Evolutionary conservation across 768 basidiomycete genomes (phyloP).

Genomic region (Rhodotorula graminis): DNA sequence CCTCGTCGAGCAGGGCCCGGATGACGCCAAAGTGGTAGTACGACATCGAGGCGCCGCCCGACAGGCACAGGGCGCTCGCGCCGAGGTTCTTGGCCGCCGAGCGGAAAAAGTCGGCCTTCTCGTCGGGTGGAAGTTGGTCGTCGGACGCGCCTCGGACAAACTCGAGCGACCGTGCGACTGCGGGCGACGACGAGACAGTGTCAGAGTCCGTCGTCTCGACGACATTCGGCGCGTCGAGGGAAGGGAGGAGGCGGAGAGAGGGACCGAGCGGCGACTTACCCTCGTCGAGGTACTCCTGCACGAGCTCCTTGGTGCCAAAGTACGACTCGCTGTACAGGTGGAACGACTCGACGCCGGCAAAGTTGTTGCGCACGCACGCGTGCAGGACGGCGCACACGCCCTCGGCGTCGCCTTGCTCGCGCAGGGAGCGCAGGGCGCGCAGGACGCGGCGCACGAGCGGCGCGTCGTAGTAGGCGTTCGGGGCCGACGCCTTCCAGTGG

Average conservation of each 20-base stretch:
- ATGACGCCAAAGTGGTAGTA: constrained; percentile 85
- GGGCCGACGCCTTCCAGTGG: constrained; percentile 80
- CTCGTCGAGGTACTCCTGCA: constrained; percentile 55
- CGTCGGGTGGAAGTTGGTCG: constrained; percentile 65
- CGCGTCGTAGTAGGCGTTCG: constrained; percentile 89
- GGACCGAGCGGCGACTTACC: constrained; percentile 13
- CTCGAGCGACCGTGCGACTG: constrained; percentile 69
- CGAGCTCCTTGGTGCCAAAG: constrained; percentile 79
- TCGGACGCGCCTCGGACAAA: constrained; percentile 67
- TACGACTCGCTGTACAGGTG: constrained; percentile 77
- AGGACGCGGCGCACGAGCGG: constrained; percentile 56
- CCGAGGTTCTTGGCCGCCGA: constrained; percentile 83
- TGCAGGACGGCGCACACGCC: constrained; percentile 85
- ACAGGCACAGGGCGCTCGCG: constrained; percentile 83
- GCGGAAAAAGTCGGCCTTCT: constrained; percentile 89
- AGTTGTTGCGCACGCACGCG: constrained; percentile 83
- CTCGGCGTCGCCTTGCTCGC: constrained; percentile 73
- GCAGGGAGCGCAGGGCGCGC: constrained; percentile 47
- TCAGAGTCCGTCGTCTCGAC: too few relatives aligned
- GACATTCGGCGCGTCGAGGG: too few relatives aligned
- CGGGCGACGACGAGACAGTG: constrained; percentile 50
- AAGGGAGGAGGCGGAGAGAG: background rate
- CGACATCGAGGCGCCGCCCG: constrained; percentile 68
- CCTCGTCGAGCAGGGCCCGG: constrained; percentile 82
- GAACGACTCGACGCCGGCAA: constrained; percentile 83